Evolutionary conservation across 768 basidiomycete species (phyloP).

Genomic region (Hygrocybe punicea): DNA sequence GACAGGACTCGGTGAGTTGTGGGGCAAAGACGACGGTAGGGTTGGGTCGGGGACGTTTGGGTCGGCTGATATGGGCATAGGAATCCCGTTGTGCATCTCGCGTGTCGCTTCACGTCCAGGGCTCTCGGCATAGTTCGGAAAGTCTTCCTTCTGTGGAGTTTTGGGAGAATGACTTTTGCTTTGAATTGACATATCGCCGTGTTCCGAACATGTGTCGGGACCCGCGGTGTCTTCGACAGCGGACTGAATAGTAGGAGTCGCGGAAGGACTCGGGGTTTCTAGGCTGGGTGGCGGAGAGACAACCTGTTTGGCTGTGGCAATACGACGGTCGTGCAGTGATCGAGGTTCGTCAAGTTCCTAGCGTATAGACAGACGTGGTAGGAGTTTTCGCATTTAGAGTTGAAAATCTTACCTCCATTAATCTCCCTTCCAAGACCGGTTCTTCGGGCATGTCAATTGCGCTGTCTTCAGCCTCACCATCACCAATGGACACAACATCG

Average conservation of each 20-base stretch:
- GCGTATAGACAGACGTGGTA: background rate
- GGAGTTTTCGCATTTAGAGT: background rate
- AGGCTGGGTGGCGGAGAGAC: too few relatives aligned
- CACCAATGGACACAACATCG: background rate
- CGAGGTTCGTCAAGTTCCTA: background rate
- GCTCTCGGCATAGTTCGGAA: background rate
- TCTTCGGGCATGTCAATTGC: slow-evolving; percentile 32
- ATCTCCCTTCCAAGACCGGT: slow-evolving; percentile 24
- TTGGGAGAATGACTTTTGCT: too few relatives aligned
- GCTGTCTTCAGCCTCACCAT: background rate
- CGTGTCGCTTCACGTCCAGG: background rate
- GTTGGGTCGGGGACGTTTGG: slow-evolving; percentile 40
- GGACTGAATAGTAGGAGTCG: too few relatives aligned
- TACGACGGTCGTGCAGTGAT: too few relatives aligned
- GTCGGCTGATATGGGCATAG: slow-evolving; percentile 44
- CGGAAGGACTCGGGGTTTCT: too few relatives aligned
- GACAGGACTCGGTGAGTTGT: slow-evolving; percentile 10
- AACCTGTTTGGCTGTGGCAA: too few relatives aligned
- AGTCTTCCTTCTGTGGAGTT: background rate
- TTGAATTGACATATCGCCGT: too few relatives aligned
- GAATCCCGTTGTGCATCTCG: slow-evolving; percentile 16
- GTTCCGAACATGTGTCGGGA: too few relatives aligned
- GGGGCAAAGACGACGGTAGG: slow-evolving; percentile 11
- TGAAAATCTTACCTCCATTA: slow-evolving; percentile 30
- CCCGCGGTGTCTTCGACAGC: too few relatives aligned